Conservation (phyloP, 306 rosid genomes). For the Citrullus amarus region DNA sequence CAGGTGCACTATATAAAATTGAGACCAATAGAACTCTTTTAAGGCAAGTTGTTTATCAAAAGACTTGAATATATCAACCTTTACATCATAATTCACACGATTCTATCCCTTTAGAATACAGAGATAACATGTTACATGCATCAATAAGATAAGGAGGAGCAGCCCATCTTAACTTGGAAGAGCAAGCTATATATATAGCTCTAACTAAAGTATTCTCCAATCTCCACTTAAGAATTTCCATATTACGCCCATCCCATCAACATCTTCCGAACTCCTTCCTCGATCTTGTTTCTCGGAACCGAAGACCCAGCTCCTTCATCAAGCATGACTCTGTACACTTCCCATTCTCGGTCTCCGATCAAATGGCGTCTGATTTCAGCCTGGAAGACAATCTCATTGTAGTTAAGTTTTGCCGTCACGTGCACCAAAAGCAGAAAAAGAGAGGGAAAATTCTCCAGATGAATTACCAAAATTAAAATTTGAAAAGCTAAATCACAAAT, state of each 20-base stretch:
- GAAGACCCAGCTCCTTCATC: constrained; percentile 60
- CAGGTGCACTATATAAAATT: neutral
- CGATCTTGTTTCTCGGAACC: constrained; percentile 47
- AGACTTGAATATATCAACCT: neutral
- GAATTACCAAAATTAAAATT: neutral
- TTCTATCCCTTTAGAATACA: neutral
- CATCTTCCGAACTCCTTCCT: constrained; percentile 78
- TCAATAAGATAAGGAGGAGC: neutral
- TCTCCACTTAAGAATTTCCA: neutral
- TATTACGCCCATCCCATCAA: constrained; percentile 88
- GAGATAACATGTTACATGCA: neutral
- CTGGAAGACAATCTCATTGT: constrained; percentile 25
- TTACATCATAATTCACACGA: neutral
- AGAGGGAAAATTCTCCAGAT: neutral
- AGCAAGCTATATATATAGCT: neutral
- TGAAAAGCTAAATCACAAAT: neutral
- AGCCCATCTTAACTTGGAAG: neutral
- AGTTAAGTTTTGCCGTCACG: neutral
- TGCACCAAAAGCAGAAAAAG: neutral
- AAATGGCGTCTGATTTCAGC: constrained; percentile 70
- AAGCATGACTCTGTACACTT: constrained; percentile 79
- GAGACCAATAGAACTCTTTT: neutral
- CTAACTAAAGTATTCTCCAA: neutral
- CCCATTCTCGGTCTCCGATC: constrained; percentile 78
- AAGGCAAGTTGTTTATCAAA: neutral